These are phyloP conservation scores for Gaertneriomyces sp. DNA, from an alignment of 192 early-diverging fungal genomes.

Conservation along the genomic window DNA sequence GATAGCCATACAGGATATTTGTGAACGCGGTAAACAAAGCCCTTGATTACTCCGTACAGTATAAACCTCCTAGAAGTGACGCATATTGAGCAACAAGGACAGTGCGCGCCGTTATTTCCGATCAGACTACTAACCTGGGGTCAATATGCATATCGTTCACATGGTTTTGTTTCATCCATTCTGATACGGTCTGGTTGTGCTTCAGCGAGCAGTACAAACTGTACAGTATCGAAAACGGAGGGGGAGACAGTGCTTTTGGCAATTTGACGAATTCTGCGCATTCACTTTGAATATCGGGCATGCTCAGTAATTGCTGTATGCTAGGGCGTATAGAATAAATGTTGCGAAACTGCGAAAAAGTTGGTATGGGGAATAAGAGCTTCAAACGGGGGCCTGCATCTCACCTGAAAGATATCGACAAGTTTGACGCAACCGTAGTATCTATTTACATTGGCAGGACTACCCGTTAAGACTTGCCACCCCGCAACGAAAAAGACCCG, in stretches of 20 bases:
- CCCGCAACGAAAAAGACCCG: background rate
- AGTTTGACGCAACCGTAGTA: slow-evolving; percentile 89
- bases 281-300: slow-evolving; percentile 66
- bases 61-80: slow-evolving; percentile 69
- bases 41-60: slow-evolving; percentile 84
- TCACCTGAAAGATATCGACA: slow-evolving; percentile 82
- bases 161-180: slow-evolving; percentile 81
- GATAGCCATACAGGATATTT: slow-evolving; percentile 72
- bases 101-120: background rate
- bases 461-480: background rate
- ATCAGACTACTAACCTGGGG: slow-evolving; percentile 52
- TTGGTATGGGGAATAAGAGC: background rate
- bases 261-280: slow-evolving; percentile 71
- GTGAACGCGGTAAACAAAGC: slow-evolving; percentile 80
- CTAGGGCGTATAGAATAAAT: slow-evolving; percentile 70
- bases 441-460: slow-evolving; percentile 31
- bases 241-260: slow-evolving; percentile 31
- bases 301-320: slow-evolving; percentile 60
- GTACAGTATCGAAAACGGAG: slow-evolving; percentile 68
- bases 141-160: slow-evolving; percentile 68
- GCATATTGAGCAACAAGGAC: too few species aligned
- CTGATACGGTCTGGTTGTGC: slow-evolving; percentile 70
- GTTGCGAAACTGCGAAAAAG: slow-evolving; percentile 71
- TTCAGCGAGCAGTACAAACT: slow-evolving; percentile 77
- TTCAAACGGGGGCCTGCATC: background rate